Conservation (phyloP, 2,329 filamentous ascomycete genomes). For the Ophiostoma ulmi region DNA sequence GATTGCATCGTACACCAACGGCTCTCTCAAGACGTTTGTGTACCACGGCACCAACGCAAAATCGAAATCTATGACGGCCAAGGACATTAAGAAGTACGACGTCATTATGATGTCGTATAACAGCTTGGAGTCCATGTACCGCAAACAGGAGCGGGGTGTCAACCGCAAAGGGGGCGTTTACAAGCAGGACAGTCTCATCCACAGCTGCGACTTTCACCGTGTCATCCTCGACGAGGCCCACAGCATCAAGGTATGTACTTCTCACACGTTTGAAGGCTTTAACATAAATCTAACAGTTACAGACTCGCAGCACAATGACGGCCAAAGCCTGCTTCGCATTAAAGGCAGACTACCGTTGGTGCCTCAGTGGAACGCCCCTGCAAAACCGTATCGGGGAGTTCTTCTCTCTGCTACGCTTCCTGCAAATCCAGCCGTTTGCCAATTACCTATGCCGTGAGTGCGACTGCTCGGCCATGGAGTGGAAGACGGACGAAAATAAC, state of each 20-base stretch:
- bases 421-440: constrained; percentile 82
- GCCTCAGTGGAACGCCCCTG: constrained; percentile 86
- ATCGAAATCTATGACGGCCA: constrained; percentile 68
- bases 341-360: constrained; percentile 87
- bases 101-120: constrained; percentile 98
- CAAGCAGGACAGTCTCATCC: constrained; percentile 75
- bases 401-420: constrained; percentile 87
- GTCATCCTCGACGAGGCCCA: constrained; percentile 83
- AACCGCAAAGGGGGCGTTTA: constrained; percentile 71
- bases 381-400: constrained; percentile 98
- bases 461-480: constrained; percentile 73
- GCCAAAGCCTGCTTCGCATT: constrained; percentile 93
- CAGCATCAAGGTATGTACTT: constrained; percentile 63
- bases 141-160: constrained; percentile 89
- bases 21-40: constrained; percentile 82
- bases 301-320: constrained; percentile 76
- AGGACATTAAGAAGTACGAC: constrained; percentile 75
- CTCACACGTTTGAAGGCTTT: too few relatives aligned
- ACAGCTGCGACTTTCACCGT: constrained; percentile 81
- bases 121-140: constrained; percentile 82
- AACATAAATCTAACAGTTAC: neutral
- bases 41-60: constrained; percentile 84
- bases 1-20: constrained; percentile 76
- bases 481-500: constrained; percentile 68
- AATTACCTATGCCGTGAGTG: constrained; percentile 93